Conservation (phyloP, 192 early-diverging fungal species). For the Coemansia erecta region DNA sequence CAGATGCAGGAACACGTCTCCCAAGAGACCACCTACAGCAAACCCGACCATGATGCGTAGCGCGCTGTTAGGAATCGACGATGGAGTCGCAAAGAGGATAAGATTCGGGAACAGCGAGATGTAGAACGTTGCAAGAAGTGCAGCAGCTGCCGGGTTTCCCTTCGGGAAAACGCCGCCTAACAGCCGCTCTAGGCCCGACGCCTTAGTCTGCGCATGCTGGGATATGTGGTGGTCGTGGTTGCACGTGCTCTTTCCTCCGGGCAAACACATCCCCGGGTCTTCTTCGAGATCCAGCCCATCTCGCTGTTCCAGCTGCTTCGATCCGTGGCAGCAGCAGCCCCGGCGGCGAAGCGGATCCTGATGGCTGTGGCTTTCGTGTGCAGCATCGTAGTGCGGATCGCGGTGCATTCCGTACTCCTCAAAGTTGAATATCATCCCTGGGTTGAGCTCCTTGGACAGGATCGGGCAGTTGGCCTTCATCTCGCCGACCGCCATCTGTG, state of each 20-base stretch:
- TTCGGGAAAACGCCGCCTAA: slow-evolving; percentile 51
- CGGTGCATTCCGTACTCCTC: slow-evolving; percentile 45
- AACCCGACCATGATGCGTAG: slow-evolving; percentile 75
- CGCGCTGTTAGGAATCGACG: slow-evolving; percentile 56
- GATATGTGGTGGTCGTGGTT: slow-evolving; percentile 18
- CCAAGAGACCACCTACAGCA: slow-evolving; percentile 82
- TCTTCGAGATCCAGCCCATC: slow-evolving; percentile 5
- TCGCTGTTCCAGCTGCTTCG: slow-evolving; percentile 38
- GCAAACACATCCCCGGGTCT: slow-evolving; percentile 28
- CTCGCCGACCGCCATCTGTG: slow-evolving; percentile 33
- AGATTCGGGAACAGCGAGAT: slow-evolving; percentile 82
- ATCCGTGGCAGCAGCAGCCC: slow-evolving; percentile 20
- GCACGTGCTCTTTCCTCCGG: slow-evolving; percentile 20
- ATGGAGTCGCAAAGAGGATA: slow-evolving; percentile 75
- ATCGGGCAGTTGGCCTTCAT: slow-evolving; percentile 54
- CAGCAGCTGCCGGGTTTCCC: slow-evolving; percentile 42
- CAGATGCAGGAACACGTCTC: slow-evolving; percentile 83
- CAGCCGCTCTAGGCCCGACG: slow-evolving; percentile 39
- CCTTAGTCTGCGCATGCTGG: neutral
- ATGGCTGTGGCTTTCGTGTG: slow-evolving; percentile 43
- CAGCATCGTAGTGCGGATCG: slow-evolving; percentile 40
- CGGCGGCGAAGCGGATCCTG: neutral
- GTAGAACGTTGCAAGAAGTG: slow-evolving; percentile 72
- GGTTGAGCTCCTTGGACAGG: slow-evolving; percentile 54
- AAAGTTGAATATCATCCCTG: slow-evolving; percentile 51